Evolutionary conservation across 1,284 basidiomycete species (phyloP).

Genomic region (Coniferiporia weirii): DNA sequence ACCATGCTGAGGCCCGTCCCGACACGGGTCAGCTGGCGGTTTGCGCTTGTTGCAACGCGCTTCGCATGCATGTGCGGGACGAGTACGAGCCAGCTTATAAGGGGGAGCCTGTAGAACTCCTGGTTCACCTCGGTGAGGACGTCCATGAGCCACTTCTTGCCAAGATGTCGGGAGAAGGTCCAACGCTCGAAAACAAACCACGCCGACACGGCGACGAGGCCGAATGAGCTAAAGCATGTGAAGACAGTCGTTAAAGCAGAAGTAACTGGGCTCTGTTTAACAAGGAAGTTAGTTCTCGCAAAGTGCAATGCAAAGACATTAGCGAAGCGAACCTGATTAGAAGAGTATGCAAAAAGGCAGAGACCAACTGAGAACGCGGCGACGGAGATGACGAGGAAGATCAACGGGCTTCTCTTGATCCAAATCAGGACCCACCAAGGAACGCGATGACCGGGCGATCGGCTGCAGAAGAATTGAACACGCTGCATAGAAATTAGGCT

Average conservation of each 20-base stretch:
- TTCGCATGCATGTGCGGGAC: constrained; percentile 9
- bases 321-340: constrained; percentile 42
- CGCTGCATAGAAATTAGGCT: constrained; percentile 14
- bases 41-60: constrained; percentile 2
- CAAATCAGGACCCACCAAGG: constrained; percentile 78
- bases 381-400: constrained; percentile 68
- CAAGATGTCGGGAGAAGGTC: constrained; percentile 63
- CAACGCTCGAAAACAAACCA: constrained; percentile 77
- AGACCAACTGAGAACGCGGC: constrained; percentile 68
- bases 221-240: constrained; percentile 69
- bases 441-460: constrained; percentile 57
- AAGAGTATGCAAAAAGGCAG: constrained; percentile 61
- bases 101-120: constrained; percentile 11
- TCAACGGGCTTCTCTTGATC: constrained; percentile 73
- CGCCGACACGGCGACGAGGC: constrained; percentile 64
- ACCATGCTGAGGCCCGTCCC: not conserved
- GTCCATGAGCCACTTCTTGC: constrained; percentile 72
- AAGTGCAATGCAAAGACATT: not conserved
- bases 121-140: constrained; percentile 48
- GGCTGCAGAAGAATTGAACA: constrained; percentile 29
- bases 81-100: constrained; percentile 15
- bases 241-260: constrained; percentile 70
- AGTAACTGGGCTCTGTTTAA: constrained; percentile 46
- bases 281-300: constrained; percentile 5
- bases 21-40: not conserved